A percentile compares a stretch with the other conserved stretches of the same genome.
Evolutionary conservation across 345 rosid genomes (phyloP).

Genomic region (Eucalyptus erythrocorys): DNA sequence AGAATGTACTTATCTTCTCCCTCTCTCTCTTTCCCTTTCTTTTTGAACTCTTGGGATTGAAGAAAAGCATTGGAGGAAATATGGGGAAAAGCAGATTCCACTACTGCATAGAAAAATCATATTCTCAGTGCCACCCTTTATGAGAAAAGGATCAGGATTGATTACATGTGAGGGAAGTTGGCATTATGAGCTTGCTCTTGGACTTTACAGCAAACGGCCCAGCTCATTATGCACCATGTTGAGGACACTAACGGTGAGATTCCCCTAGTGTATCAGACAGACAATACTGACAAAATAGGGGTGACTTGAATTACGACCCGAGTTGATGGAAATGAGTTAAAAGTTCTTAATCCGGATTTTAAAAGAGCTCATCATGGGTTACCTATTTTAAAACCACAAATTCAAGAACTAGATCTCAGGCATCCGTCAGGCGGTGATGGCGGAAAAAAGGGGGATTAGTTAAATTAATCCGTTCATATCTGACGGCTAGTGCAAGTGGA

Average conservation of each 20-base stretch:
- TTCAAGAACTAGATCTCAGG: not conserved
- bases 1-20: not conserved
- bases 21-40: not conserved
- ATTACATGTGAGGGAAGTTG: not conserved
- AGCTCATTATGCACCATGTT: not conserved
- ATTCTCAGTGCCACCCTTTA: not conserved
- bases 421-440: not conserved
- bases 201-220: not conserved
- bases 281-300: not conserved
- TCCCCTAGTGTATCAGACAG: not conserved
- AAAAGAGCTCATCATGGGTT: not conserved
- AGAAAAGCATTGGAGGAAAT: not conserved
- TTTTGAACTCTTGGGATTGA: not conserved
- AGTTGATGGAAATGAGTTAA: not conserved
- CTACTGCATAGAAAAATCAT: not conserved
- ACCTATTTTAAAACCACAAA: not conserved
- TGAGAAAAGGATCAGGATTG: not conserved
- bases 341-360: not conserved
- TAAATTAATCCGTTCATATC: not conserved
- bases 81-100: not conserved
- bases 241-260: not conserved
- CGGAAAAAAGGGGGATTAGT: not conserved
- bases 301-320: not conserved
- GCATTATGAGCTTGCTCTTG: not conserved
- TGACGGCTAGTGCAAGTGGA: not conserved